Conservation (phyloP, 345 rosid species). For the Crucihimalaya himalaica region DNA sequence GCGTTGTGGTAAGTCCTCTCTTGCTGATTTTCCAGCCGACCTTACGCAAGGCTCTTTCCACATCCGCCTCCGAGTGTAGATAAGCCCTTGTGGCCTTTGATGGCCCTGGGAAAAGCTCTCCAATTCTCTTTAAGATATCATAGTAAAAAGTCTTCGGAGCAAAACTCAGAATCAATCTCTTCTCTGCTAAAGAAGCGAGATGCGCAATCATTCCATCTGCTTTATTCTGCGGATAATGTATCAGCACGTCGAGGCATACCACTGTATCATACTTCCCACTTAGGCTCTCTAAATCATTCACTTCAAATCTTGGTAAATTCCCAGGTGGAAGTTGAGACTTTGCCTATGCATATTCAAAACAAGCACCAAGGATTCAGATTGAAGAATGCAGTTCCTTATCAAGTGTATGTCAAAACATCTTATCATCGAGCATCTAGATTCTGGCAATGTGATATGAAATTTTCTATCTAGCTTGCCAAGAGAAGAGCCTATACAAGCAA, state of each 20-base stretch:
- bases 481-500: background rate
- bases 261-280: slow-evolving; percentile 78
- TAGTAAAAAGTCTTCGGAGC: slow-evolving; percentile 93
- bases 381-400: background rate
- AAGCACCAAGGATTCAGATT: background rate
- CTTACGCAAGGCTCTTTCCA: slow-evolving; percentile 75
- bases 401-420: background rate
- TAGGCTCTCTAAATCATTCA: slow-evolving; percentile 82
- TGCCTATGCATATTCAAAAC: slow-evolving; percentile 49
- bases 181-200: slow-evolving; percentile 87
- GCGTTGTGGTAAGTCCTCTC: slow-evolving; percentile 74
- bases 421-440: background rate
- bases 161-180: slow-evolving; percentile 77
- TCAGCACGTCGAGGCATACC: slow-evolving; percentile 86
- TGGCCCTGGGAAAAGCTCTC: slow-evolving; percentile 97
- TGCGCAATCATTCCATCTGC: slow-evolving; percentile 95
- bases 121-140: slow-evolving; percentile 71
- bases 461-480: background rate
- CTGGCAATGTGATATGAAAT: background rate
- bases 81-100: slow-evolving; percentile 97
- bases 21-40: slow-evolving; percentile 89
- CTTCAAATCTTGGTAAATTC: slow-evolving; percentile 70
- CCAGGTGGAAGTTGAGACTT: slow-evolving; percentile 56
- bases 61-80: slow-evolving; percentile 86
- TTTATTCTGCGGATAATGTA: slow-evolving; percentile 91